Conservation (phyloP, 2,329 filamentous ascomycete species). For the Shiraia sp. region DNA sequence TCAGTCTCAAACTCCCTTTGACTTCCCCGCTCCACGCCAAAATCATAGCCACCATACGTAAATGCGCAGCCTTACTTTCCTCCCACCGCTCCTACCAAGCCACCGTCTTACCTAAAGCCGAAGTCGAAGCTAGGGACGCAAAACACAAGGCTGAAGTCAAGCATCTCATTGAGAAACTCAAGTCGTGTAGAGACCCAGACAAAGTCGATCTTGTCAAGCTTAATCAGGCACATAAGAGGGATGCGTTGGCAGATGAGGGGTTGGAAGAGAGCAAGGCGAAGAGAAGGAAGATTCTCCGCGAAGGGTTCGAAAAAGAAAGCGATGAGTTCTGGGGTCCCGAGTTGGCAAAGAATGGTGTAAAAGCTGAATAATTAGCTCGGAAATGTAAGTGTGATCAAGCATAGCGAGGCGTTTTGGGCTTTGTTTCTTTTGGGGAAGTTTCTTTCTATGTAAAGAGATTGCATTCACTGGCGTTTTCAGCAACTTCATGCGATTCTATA, state of each 20-base stretch:
- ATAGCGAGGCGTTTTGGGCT: conserved; percentile 14
- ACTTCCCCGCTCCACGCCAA: conserved; percentile 32
- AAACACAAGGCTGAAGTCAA: conserved; percentile 57
- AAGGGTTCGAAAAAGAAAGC: conserved; percentile 49
- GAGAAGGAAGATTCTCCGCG: conserved; percentile 50
- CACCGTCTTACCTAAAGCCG: conserved; percentile 17
- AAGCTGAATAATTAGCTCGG: background rate
- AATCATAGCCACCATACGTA: conserved; percentile 43
- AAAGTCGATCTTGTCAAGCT: conserved; percentile 72
- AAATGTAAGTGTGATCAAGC: background rate
- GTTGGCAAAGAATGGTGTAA: conserved; percentile 20
- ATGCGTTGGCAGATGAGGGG: conserved; percentile 38
- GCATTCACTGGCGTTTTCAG: too few relatives aligned
- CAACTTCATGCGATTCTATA: too few relatives aligned
- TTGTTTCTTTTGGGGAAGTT: background rate
- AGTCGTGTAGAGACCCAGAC: conserved; percentile 73
- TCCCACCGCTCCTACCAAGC: conserved; percentile 28
- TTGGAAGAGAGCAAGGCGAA: conserved; percentile 50
- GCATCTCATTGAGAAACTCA: conserved; percentile 67
- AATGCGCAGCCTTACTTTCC: conserved; percentile 47
- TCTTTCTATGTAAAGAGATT: too few relatives aligned
- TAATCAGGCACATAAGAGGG: conserved; percentile 63
- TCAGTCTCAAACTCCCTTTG: conserved; percentile 48
- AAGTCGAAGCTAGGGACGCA: conserved; percentile 39
- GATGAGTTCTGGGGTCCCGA: conserved; percentile 53